Percentiles rank a stretch among this genome's conserved stretches.
These are phyloP conservation scores for Pythium phragmitis DNA, from an alignment of 352 stramenopile species.

Conservation along the genomic window DNA sequence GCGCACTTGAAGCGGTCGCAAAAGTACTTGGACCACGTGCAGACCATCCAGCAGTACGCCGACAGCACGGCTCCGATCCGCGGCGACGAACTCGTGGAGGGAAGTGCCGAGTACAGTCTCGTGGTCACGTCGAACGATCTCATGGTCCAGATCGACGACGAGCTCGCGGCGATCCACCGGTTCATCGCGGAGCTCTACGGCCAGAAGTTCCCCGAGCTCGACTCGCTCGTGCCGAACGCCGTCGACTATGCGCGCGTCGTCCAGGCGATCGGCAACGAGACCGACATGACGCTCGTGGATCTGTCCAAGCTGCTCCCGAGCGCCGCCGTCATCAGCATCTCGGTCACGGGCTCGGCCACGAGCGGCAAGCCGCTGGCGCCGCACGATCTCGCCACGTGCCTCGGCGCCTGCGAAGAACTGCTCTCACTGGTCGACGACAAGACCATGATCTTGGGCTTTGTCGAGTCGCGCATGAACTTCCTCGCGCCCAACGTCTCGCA, in stretches of 20 bases:
- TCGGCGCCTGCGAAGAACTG: slow-evolving; percentile 84
- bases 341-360: slow-evolving; percentile 91
- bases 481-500: slow-evolving; percentile 93
- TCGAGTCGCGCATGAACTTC: slow-evolving; percentile 91
- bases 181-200: slow-evolving; percentile 92
- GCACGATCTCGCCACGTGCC: slow-evolving; percentile 70
- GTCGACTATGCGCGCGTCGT: slow-evolving; percentile 94
- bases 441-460: slow-evolving; percentile 87
- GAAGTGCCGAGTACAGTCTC: slow-evolving; percentile 73
- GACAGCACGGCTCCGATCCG: slow-evolving; percentile 33
- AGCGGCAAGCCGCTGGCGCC: slow-evolving; percentile 77
- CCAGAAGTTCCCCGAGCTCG: slow-evolving; percentile 94
- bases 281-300: slow-evolving; percentile 90
- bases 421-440: slow-evolving; percentile 88
- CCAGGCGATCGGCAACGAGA: slow-evolving; percentile 91
- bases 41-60: slow-evolving; percentile 62
- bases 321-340: slow-evolving; percentile 94
- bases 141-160: slow-evolving; percentile 93
- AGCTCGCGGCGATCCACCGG: slow-evolving; percentile 89
- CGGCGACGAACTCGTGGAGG: slow-evolving; percentile 51
- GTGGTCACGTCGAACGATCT: slow-evolving; percentile 92
- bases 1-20: slow-evolving; percentile 71
- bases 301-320: slow-evolving; percentile 90
- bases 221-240: slow-evolving; percentile 91
- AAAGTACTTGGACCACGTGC: slow-evolving; percentile 71